Percentiles rank a stretch among this genome's conserved stretches.
Evolutionary conservation across 306 rosid species (phyloP).

Genomic region (Vicia faba): DNA sequence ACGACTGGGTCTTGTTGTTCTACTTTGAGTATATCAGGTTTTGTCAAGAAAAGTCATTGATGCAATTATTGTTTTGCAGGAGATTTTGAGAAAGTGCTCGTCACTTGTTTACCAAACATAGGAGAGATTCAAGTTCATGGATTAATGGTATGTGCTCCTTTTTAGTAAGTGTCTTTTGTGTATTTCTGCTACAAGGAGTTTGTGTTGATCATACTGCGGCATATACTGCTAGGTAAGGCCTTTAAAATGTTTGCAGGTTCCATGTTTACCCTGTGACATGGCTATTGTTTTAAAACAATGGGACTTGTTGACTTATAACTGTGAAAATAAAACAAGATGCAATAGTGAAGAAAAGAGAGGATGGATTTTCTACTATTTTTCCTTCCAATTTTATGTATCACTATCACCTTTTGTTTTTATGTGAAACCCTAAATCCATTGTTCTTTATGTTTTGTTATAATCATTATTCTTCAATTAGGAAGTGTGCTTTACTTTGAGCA

Average conservation of each 20-base stretch:
- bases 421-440: background rate
- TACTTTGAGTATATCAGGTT: too few relatives aligned
- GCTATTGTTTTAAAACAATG: slow-evolving; percentile 36
- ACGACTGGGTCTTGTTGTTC: slow-evolving; percentile 88
- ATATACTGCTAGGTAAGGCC: slow-evolving; percentile 51
- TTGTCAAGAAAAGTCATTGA: slow-evolving; percentile 6
- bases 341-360: slow-evolving; percentile 34
- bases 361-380: background rate
- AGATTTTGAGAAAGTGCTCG: slow-evolving; percentile 67
- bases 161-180: background rate
- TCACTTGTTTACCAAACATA: slow-evolving; percentile 51
- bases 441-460: background rate
- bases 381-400: slow-evolving; percentile 4
- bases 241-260: slow-evolving; percentile 29
- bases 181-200: background rate
- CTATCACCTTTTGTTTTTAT: background rate
- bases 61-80: slow-evolving; percentile 50
- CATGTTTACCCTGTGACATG: slow-evolving; percentile 26
- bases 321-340: slow-evolving; percentile 34
- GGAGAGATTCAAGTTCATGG: slow-evolving; percentile 72
- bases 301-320: slow-evolving; percentile 22
- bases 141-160: slow-evolving; percentile 54
- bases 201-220: slow-evolving; percentile 22
- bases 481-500: too few relatives aligned
- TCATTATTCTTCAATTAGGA: background rate